Evolutionary conservation across 116 monocot genomes (phyloP).

Genomic region (Posidonia oceanica): DNA sequence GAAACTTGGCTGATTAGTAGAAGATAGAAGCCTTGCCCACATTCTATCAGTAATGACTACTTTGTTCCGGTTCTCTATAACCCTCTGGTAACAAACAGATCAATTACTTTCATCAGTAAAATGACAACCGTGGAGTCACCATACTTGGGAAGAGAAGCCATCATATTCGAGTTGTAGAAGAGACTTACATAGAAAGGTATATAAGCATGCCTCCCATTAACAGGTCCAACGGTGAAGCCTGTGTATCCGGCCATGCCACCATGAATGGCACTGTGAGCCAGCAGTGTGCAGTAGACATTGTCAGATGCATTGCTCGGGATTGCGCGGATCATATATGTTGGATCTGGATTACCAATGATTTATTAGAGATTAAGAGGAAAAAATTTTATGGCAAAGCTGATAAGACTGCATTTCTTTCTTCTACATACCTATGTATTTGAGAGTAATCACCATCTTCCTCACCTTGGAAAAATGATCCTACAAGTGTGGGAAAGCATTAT

Average conservation of each 20-base stretch:
- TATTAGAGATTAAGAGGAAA: too few species aligned
- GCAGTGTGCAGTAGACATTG: constrained; percentile 23
- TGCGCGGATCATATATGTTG: constrained; percentile 22
- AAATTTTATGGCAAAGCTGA: too few species aligned
- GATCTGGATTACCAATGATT: constrained; percentile 3
- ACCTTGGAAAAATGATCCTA: constrained; percentile 30
- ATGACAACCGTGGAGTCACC: background rate
- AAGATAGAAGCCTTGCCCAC: constrained; percentile 91
- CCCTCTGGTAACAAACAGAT: constrained; percentile 24
- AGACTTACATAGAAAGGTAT: constrained; percentile 15
- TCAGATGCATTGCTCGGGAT: constrained; percentile 20
- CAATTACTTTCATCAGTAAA: background rate
- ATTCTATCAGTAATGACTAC: constrained; percentile 94
- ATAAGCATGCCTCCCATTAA: constrained; percentile 17
- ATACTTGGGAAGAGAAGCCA: background rate
- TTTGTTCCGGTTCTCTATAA: constrained; percentile 66
- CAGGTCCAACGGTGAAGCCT: constrained; percentile 21
- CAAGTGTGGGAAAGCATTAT: background rate
- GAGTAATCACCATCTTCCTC: constrained; percentile 21
- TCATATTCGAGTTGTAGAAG: background rate
- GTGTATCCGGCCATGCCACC: constrained; percentile 19
- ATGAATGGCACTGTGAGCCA: constrained; percentile 22
- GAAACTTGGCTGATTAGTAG: constrained; percentile 86
- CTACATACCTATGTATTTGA: constrained; percentile 29
- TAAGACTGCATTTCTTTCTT: too few species aligned